Evolutionary conservation across 495 filamentous ascomycete species (phyloP), one percentile per base, ranked within the genome.

Genomic region (Jackrogersella minutella): DNA sequence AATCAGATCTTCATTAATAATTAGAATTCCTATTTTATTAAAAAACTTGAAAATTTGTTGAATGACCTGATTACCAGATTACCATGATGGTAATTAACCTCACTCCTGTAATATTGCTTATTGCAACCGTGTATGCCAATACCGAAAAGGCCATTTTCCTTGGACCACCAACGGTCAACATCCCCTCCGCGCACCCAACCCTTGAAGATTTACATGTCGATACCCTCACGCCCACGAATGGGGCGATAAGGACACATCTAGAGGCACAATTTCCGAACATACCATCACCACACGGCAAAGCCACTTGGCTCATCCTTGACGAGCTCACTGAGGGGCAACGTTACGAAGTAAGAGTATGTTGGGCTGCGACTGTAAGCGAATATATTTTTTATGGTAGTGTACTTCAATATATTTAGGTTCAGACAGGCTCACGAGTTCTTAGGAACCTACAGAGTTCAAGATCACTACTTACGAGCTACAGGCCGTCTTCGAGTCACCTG

Each of bases 271-370:
- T 93, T 69, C 90, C 92, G 7, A 84, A 77, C 6, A 41, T 74
- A 1, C 68, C 77, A 5, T 71, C 77, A 3, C 83, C 81, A n/a
- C 58, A 80, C 4, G 93, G 92, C 5, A 78, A 81, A 17, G 79
- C 88, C 28, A 88, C 92, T 36, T 97, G 95, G 95, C 86, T 91
- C 66, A 81, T 94, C 30, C 84, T 99, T n/a, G 85, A 93, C 54
- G 78, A 85, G n/a, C 82, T 99, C 49, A 82, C 75, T 16, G 82
- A 86, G 16, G 84, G 87, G 8, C 89, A 90, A 70, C 86, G 93
- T 61, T 97, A 98, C 80, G 95, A 99, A 80, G 86, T 97, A 30
- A 86, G 95, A 19, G 82, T 97, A 62, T 99, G 95, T 78, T 99
- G 95, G 95, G 81, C 91, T 64, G 95, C 95, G 40, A 96, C 88